Conservation (phyloP, 768 basidiomycete species). For the Lactarius pseudohatsudake region DNA sequence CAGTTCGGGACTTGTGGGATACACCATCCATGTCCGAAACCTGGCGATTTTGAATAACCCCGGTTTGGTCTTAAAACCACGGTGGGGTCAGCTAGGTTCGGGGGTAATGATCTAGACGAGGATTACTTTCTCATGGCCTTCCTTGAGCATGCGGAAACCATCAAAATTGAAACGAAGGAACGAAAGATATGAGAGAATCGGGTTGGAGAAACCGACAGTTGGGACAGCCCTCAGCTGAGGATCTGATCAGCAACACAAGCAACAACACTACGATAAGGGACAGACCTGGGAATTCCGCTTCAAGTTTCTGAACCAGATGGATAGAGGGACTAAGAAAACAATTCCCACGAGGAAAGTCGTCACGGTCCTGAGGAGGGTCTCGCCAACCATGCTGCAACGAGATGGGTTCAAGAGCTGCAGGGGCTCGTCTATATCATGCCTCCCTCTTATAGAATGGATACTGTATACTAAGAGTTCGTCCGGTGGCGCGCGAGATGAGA, state of each 20-base stretch:
- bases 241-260: background rate
- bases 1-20: slow-evolving; percentile 41
- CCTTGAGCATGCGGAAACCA: slow-evolving; percentile 34
- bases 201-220: slow-evolving; percentile 37
- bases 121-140: slow-evolving; percentile 38
- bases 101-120: background rate
- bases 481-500: no score
- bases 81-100: background rate
- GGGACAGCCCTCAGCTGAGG: slow-evolving; percentile 35
- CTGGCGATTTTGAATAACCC: slow-evolving; percentile 45
- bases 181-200: slow-evolving; percentile 37
- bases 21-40: slow-evolving; percentile 46
- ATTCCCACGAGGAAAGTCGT: background rate
- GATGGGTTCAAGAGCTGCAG: no score
- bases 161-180: slow-evolving; percentile 34
- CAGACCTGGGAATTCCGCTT: background rate
- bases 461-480: no score
- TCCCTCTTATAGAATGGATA: no score
- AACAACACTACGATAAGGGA: no score
- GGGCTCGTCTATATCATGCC: no score
- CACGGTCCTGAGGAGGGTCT: no score
- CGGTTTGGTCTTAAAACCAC: slow-evolving; percentile 24
- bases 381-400: slow-evolving; percentile 6
- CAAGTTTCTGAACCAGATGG: slow-evolving; percentile 1
- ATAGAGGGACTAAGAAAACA: background rate